Base-by-base conservation (phyloP, 1,284 basidiomycete species). In the Cryptococcus sp. region DNA sequence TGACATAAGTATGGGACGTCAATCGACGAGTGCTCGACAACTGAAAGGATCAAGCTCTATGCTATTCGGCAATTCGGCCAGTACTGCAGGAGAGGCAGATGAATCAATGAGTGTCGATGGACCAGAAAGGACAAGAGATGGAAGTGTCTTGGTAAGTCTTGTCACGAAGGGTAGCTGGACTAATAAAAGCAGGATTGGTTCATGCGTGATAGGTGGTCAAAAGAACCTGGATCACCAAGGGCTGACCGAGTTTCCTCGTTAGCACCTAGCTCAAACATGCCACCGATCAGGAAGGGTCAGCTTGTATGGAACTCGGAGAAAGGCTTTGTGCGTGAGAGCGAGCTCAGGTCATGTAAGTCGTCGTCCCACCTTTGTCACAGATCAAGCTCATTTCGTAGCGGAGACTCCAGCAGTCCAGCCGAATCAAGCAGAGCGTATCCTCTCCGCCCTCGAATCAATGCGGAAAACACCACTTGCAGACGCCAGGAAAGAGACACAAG, bases 381-480 rank as follows among this genome's bases (percentile, higher is more conserved):
- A n/a, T n/a, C n/a, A 19, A 39, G 36, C 36, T 39, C 7, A 39
- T 16, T 13, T 4, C 14, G 4, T 31, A 60, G 59, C 56, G 21
- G 58, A 66, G 47, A 49, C 56, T 3, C 63, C 68, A 2, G 52
- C 56, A 13, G 52, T 64, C 4, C 60, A 60, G 28, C 55, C 67
- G 46, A 73, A 69, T 50, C 71, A 74, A 49, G 73, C 73, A 28
- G 73, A 75, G 48, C 62, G 71, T 0, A 74, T 75, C 39, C 62
- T 75, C 14, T 65, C 64, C 46, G 67, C 70, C 1, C 63, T 75
- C 32, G 73, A 75, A 55, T 60, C 63, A 2, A 59, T 69, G 52
- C 62, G 71, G 23, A 68, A 67, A 37, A 65, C 70, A 1, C 68
- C 70, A 21, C 57, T 70, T 0, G 53, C 59, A 25, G 53, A 65